phyloP scores from a whole-genome alignment of 371 early-diverging fungal species.

The Haplosporangium sp. region DNA sequence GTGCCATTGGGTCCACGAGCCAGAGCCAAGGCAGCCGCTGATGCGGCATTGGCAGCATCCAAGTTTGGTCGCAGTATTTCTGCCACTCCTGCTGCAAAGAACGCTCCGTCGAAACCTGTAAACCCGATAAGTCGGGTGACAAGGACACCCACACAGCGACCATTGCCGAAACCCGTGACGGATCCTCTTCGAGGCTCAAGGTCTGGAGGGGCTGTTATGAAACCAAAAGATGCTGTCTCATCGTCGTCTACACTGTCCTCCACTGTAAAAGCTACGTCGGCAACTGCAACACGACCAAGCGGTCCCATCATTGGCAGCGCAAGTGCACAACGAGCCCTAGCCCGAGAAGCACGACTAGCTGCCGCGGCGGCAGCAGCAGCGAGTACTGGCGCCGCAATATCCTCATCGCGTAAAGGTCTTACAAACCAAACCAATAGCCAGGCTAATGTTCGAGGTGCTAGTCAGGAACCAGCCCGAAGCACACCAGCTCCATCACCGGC shows the following conservation, averaged over 20 bases:
- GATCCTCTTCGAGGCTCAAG: conserved; percentile 14
- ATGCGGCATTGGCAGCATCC: conserved; percentile 39
- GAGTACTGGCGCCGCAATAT: not conserved
- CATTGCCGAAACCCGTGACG: too few species aligned
- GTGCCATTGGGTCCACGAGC: conserved; percentile 44
- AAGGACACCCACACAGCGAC: too few species aligned
- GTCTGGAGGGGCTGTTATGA: conserved; percentile 22
- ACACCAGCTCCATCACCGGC: not conserved
- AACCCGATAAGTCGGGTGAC: conserved; percentile 6
- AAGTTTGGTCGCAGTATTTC: conserved; percentile 21
- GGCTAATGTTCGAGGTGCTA: not conserved
- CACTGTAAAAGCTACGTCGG: not conserved
- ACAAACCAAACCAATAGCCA: conserved; percentile 1
- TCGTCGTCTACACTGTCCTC: conserved; percentile 7
- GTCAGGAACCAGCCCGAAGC: conserved; percentile 4
- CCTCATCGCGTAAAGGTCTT: not conserved
- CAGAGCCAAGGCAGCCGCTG: conserved; percentile 50
- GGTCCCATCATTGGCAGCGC: conserved; percentile 27
- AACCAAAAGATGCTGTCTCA: conserved; percentile 15
- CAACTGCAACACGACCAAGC: not conserved
- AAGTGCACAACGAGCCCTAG: conserved; percentile 32
- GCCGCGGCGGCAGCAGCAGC: not conserved
- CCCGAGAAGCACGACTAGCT: conserved; percentile 31
- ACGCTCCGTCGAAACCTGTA: not conserved
- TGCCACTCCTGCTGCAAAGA: conserved; percentile 5